Conservation (phyloP, 345 rosid genomes). For the Heritiera littoralis region DNA sequence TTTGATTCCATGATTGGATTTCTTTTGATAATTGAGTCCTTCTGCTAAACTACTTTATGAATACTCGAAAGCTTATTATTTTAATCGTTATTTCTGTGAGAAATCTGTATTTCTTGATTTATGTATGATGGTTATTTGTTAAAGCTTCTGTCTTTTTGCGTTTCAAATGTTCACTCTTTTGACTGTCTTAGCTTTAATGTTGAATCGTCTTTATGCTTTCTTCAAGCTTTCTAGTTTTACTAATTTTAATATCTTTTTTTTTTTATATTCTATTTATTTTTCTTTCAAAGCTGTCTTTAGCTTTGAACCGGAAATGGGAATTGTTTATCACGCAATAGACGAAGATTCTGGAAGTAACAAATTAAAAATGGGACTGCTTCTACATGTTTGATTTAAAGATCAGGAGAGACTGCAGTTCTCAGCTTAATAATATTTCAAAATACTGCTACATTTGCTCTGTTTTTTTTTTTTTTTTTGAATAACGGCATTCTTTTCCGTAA, state of each 20-base stretch:
- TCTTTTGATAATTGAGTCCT: background rate
- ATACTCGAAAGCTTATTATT: background rate
- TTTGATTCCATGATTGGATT: background rate
- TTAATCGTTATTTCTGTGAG: background rate
- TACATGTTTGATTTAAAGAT: slow-evolving; percentile 24
- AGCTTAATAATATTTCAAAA: background rate
- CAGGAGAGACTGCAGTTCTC: slow-evolving; percentile 3
- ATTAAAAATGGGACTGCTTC: background rate
- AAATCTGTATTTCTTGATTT: background rate
- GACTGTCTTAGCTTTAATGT: background rate
- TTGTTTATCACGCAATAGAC: background rate
- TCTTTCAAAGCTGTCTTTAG: background rate
- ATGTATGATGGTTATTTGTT: background rate
- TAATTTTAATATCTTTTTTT: background rate
- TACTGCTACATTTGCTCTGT: background rate
- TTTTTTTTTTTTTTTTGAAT: background rate
- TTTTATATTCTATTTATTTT: background rate
- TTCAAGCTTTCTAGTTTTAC: background rate
- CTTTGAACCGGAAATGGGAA: background rate
- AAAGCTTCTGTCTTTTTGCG: background rate
- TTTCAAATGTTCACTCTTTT: background rate
- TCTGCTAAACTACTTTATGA: background rate
- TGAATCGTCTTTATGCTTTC: background rate
- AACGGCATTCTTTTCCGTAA: background rate
- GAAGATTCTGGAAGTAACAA: background rate